phyloP scores from a whole-genome alignment of 2,329 filamentous ascomycete genomes.

The Pseudocercospora cruenta region DNA sequence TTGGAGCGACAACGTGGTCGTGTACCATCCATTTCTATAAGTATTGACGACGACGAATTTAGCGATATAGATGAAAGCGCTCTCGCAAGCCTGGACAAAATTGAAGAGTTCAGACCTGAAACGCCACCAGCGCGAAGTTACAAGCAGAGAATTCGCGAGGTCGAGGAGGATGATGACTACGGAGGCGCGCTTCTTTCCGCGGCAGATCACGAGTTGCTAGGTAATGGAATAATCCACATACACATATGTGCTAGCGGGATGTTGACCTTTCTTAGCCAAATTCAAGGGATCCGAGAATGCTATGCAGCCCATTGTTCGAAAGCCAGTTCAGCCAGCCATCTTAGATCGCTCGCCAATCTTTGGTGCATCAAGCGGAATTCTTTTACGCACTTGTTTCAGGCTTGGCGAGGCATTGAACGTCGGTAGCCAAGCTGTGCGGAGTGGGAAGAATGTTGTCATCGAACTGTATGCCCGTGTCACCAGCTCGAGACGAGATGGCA shows the following conservation, averaged over 20 bases:
- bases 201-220: constrained; percentile 30
- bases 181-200: constrained; percentile 34
- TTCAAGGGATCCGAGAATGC: constrained; percentile 15
- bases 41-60: neutral
- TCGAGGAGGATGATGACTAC: constrained; percentile 36
- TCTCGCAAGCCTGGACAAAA: neutral
- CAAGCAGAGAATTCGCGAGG: constrained; percentile 36
- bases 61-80: neutral
- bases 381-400: constrained; percentile 66
- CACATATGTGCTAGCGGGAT: neutral
- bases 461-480: constrained; percentile 67
- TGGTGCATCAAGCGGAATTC: constrained; percentile 52
- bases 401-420: constrained; percentile 63
- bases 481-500: constrained; percentile 58
- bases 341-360: constrained; percentile 58
- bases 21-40: neutral
- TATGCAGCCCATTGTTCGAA: constrained; percentile 53
- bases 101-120: neutral
- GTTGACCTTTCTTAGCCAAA: constrained; percentile 13
- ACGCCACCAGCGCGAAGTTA: constrained; percentile 30
- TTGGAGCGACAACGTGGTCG: neutral
- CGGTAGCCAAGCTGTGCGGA: constrained; percentile 51
- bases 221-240: constrained; percentile 15
- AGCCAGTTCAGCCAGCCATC: constrained; percentile 55
- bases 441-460: constrained; percentile 55